Percentiles rank a stretch among this genome's conserved stretches.
Conservation (phyloP, 345 rosid species). For the Boechera divaricarpa region DNA sequence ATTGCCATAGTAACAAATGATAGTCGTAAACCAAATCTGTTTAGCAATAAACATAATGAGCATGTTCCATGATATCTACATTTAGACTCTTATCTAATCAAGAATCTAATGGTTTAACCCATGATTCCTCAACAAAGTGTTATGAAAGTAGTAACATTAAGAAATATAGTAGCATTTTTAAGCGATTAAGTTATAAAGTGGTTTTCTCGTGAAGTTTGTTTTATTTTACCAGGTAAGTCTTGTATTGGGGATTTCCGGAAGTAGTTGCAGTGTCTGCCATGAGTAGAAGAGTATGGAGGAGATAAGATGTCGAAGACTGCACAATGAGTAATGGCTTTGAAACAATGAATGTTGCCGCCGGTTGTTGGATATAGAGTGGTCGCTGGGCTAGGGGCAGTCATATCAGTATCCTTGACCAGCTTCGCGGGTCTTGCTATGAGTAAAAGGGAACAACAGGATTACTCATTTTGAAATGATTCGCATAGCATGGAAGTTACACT, state of each 20-base stretch:
- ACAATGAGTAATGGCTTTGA: slow-evolving; percentile 80
- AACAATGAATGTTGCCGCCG: slow-evolving; percentile 90
- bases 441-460: slow-evolving; percentile 21
- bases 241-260: slow-evolving; percentile 56
- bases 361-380: slow-evolving; percentile 76
- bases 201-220: slow-evolving; percentile 4
- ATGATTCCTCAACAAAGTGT: slow-evolving; percentile 7
- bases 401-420: slow-evolving; percentile 69
- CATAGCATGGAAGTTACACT: slow-evolving; percentile 2
- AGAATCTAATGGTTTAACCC: not conserved
- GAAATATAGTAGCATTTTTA: not conserved
- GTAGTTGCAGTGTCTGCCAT: slow-evolving; percentile 77
- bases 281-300: slow-evolving; percentile 73
- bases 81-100: slow-evolving; percentile 11
- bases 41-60: not conserved
- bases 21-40: slow-evolving; percentile 1
- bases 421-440: slow-evolving; percentile 86
- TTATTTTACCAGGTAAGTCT: slow-evolving; percentile 62
- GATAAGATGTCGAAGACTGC: slow-evolving; percentile 80
- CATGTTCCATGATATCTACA: not conserved
- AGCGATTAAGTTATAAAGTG: slow-evolving; percentile 12
- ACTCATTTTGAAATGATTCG: not conserved
- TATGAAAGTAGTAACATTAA: not conserved
- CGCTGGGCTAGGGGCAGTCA: slow-evolving; percentile 73
- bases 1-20: slow-evolving; percentile 7